Evolutionary conservation across 2,329 filamentous ascomycete species (phyloP), one percentile per base, ranked within the genome.

Genomic region (Alternaria solani): DNA sequence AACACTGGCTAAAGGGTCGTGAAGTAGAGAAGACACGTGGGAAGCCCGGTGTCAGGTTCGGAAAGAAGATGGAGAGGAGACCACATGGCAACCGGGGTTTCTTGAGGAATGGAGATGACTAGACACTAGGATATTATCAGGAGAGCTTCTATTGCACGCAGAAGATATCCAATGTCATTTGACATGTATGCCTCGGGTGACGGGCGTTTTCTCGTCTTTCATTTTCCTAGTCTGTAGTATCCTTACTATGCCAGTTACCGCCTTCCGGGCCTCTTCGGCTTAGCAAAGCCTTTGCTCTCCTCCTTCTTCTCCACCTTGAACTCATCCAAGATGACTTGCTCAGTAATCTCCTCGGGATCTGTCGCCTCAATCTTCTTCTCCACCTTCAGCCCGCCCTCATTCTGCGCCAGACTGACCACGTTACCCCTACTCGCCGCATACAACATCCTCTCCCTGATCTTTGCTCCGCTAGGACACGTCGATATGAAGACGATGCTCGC

Each of bases 371-470:
- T 78, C 75, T 86, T 90, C 85, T 92, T 93, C 58, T 87, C 88
- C 5, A 92, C 81, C 57, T 81, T 83, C 51, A 94, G 73, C 0
- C 88, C 89, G 1, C 87, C 89, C 66, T 92, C 87, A 36, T 79
- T 80, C 70, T 89, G 86, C 18, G 91, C 91, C 34, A 89, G 77
- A n/a, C 82, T 79, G 30, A 93, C 81, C 3, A 92, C 90, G 25
- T 82, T 81, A 28, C 81, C 80, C 68, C 87, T 82, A 59, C 83
- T 85, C 55, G 85, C 86, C 25, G 92, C 91, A 76, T 95, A 95
- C 73, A 95, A 79, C 92, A 96, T 96, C 65, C 91, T 85, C 79
- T 91, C 90, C 81, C 92, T 94, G 81, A 95, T 91, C 79, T 89
- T 91, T 53, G 85, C 87, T 28, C 82, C 86, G 0, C 86, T 81